Evolutionary conservation across 1,284 basidiomycete genomes (phyloP).

Genomic region (Ceratobasidium sp.): DNA sequence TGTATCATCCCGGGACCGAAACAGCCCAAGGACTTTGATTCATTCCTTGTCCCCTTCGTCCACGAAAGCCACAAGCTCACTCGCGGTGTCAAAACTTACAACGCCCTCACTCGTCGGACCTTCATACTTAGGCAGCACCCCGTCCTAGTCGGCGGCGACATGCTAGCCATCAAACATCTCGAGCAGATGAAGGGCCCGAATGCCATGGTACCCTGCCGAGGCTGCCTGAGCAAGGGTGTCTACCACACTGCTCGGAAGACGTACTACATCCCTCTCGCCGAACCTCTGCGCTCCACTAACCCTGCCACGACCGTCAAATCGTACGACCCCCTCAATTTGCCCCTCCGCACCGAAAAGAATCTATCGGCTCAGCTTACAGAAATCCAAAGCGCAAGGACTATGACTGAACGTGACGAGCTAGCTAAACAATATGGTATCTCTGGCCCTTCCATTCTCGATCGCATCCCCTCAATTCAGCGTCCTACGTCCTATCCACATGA

Average conservation of each 20-base stretch:
- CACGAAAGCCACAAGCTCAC: constrained; percentile 59
- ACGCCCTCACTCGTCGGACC: constrained; percentile 48
- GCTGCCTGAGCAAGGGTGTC: constrained; percentile 59
- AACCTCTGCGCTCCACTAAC: background rate
- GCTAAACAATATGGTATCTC: constrained; percentile 61
- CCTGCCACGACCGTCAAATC: background rate
- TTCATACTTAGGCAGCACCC: constrained; percentile 53
- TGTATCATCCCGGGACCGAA: constrained; percentile 63
- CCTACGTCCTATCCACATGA: constrained; percentile 38
- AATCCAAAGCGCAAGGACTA: background rate
- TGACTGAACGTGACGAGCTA: constrained; percentile 42
- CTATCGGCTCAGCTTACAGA: background rate
- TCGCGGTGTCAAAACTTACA: constrained; percentile 57
- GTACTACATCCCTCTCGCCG: constrained; percentile 48
- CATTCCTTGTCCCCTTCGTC: constrained; percentile 58
- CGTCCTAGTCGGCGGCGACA: constrained; percentile 60
- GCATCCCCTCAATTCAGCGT: constrained; percentile 17
- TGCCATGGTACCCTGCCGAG: constrained; percentile 60
- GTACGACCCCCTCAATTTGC: constrained; percentile 55
- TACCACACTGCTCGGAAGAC: background rate
- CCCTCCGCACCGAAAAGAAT: constrained; percentile 56
- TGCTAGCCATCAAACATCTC: constrained; percentile 58
- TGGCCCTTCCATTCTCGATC: constrained; percentile 56
- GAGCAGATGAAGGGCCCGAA: constrained; percentile 64
- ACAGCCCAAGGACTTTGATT: constrained; percentile 60